Conservation (phyloP, 2,329 filamentous ascomycete species). For the Arthrobotrys entomopaga region DNA sequence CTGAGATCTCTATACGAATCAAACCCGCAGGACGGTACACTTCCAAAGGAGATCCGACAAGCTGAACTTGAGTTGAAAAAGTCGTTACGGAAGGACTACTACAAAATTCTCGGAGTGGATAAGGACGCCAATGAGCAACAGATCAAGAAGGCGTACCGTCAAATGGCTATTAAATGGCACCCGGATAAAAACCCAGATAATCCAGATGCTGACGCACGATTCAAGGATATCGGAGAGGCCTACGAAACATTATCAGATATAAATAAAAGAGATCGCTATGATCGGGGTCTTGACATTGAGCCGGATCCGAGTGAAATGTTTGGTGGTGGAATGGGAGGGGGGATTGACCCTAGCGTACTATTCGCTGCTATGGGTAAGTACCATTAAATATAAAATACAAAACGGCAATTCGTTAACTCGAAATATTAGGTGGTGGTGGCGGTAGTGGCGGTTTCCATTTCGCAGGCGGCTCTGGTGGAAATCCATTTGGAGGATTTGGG, state of each 20-base stretch:
- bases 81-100: conserved; percentile 96
- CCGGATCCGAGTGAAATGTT: conserved; percentile 50
- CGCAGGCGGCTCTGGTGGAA: conserved; percentile 29
- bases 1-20: conserved; percentile 86
- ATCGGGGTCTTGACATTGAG: conserved; percentile 22
- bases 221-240: conserved; percentile 97
- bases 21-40: conserved; percentile 81
- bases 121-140: conserved; percentile 85
- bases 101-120: conserved; percentile 90
- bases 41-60: conserved; percentile 84
- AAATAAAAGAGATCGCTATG: conserved; percentile 72
- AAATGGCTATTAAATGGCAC: conserved; percentile 91
- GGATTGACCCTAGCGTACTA: conserved; percentile 51
- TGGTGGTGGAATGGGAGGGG: conserved; percentile 48
- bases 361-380: conserved; percentile 52
- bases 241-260: conserved; percentile 95
- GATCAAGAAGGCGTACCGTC: conserved; percentile 97
- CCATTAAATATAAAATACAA: background rate
- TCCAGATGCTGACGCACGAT: conserved; percentile 82
- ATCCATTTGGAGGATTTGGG: conserved; percentile 51
- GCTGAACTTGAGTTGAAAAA: conserved; percentile 98
- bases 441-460: conserved; percentile 45
- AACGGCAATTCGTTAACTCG: conserved; percentile 12
- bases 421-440: conserved; percentile 22
- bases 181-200: conserved; percentile 97